phyloP scores from a whole-genome alignment of 192 early-diverging fungal genomes.

The Spizellomyces sp. region DNA sequence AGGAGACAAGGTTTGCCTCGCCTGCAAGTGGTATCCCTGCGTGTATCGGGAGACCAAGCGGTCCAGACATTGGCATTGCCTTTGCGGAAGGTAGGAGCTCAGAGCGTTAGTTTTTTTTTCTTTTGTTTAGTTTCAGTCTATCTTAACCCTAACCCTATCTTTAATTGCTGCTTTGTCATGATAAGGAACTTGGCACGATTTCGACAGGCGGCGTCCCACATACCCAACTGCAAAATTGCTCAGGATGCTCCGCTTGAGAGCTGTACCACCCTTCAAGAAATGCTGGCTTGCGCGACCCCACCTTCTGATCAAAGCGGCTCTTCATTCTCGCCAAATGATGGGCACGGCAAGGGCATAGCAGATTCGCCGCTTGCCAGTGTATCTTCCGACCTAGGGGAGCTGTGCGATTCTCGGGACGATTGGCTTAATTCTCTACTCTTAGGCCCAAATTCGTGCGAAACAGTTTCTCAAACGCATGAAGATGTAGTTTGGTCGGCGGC shows the following conservation, averaged over 20 bases:
- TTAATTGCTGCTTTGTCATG: neutral
- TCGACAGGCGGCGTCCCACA: slow-evolving; percentile 6
- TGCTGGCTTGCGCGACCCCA: neutral
- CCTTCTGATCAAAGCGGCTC: too few species aligned
- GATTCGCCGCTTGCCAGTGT: too few species aligned
- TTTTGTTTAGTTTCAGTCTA: neutral
- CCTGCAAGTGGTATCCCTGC: slow-evolving; percentile 9
- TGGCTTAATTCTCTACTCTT: too few species aligned
- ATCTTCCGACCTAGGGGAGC: too few species aligned
- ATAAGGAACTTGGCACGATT: slow-evolving; percentile 5
- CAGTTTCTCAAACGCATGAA: too few species aligned
- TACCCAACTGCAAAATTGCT: slow-evolving; percentile 1
- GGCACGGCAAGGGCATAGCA: too few species aligned
- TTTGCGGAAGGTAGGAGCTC: slow-evolving; percentile 10
- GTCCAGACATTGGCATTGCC: slow-evolving; percentile 18
- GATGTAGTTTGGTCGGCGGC: too few species aligned
- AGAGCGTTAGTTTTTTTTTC: too few species aligned
- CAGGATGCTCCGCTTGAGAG: neutral
- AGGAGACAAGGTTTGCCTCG: slow-evolving; percentile 4
- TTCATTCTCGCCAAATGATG: too few species aligned
- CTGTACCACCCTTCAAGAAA: neutral
- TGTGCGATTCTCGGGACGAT: too few species aligned
- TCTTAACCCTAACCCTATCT: too few species aligned
- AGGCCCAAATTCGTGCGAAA: too few species aligned
- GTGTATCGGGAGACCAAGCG: slow-evolving; percentile 8